Evolutionary conservation across 306 rosid species (phyloP), one percentile per base, ranked within the genome.

Genomic region (Crataegus laevigata): DNA sequence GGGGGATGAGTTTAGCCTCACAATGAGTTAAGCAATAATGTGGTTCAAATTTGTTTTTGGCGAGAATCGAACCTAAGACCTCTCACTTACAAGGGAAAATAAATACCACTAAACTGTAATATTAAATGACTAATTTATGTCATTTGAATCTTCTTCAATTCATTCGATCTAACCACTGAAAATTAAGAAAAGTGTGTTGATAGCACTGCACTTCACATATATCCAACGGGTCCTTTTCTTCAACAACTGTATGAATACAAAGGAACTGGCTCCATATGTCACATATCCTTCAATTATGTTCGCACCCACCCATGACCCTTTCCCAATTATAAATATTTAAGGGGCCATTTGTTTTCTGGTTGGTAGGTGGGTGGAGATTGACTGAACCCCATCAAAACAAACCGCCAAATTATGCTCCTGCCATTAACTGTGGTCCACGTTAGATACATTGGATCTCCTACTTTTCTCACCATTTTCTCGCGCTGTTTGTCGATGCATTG

Each of bases 1-100:
- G 0, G 2, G 0, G 0, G 0, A 0, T 34, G 9, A 0, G 2
- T 0, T 1, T 1, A 36, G 2, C 6, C 40, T 36, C 10, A 36
- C 10, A 7, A 36, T 36, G 10, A 7, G 10, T 2, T 36, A 36
- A 36, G 0, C 40, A 36, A 36, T 36, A 36, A 36, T 36, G 10
- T 7, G 10, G 2, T 36, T 36, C 0, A 36, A 36, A 36, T 36
- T 36, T 9, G 9, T 7, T 36, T 36, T 7, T 7, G 2, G 2
- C 2, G 0, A 36, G 2, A 36, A 36, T 36, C 9, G 40, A 36
- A 36, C 2, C 1, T 36, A 36, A 36, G 2, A 36, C 10, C 2
- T 36, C 10, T 36, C 10, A 7, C 2, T 36, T 36, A 36, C 0
- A 36, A 36, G 10, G 10, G 0, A 36, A 36, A 0, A 36, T 2